Evolutionary conservation across 768 basidiomycete species (phyloP), one percentile per base, ranked within the genome.

Genomic region (Amyloporia xantha): DNA sequence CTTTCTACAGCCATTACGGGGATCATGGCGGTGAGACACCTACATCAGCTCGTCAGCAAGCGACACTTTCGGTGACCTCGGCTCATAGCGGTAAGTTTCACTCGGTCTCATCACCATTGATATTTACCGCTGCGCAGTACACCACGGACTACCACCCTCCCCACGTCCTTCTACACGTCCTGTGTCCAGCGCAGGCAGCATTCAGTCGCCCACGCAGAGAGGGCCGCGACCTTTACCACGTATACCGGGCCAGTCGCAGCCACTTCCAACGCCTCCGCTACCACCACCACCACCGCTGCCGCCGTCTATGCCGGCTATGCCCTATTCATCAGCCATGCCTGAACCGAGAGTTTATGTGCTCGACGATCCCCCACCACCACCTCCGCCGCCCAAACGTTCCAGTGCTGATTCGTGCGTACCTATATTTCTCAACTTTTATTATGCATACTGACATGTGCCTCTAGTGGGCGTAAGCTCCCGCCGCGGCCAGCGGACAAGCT

Each of bases 191-290:
- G 23, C 50, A 20, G 47, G 39, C 35, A 52, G 49, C 15, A 54
- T 51, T 42, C 62, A 49, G 38, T 58, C 57, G 23, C 62, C 62
- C 2, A 54, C 62, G 2, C 51, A 51, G 25, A 48, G 52, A 39
- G 56, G 54, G 37, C 54, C 55, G 7, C 49, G 62, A 48, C 62
- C 59, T n/a, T 54, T 63, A 3, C 62, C 62, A 36, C 62, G 53
- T 13, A 58, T 59, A 33, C 62, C 62, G 12, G 57, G 60, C 35
- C 40, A 21, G 40, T 50, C 40, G 19, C 56, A 10, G 42, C 51
- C 21, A 41, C 42, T 40, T n/a, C n/a, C n/a, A n/a, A n/a, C n/a
- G n/a, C n/a, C n/a, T n/a, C n/a, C n/a, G n/a, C n/a, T n/a, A n/a
- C n/a, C n/a, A n/a, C n/a, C n/a, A n/a, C n/a, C n/a, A n/a, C n/a